Conservation (phyloP, 2,329 filamentous ascomycete species). For the Septoria petroselini region DNA sequence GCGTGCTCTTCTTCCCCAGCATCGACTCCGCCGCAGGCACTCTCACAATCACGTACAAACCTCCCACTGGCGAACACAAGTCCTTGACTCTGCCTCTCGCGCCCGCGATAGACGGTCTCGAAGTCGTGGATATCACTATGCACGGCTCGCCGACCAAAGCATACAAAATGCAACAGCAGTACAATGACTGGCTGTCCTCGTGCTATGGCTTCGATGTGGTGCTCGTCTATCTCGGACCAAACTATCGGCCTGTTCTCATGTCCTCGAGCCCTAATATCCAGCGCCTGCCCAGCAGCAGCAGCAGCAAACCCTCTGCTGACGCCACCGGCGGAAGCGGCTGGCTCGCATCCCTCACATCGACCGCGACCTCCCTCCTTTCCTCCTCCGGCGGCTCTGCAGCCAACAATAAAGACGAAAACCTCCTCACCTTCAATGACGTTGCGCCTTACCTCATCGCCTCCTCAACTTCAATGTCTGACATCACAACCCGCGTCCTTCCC, state of each 20-base stretch:
- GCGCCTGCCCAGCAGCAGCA: conserved; percentile 9
- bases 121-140: conserved; percentile 43
- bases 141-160: conserved; percentile 44
- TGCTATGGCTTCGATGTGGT: conserved; percentile 46
- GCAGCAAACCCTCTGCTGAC: neutral
- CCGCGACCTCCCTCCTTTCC: conserved; percentile 24
- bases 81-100: conserved; percentile 42
- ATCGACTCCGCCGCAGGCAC: conserved; percentile 36
- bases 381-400: neutral
- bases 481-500: conserved; percentile 50
- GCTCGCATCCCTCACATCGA: conserved; percentile 35
- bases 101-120: conserved; percentile 39
- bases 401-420: conserved; percentile 30
- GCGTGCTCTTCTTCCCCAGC: conserved; percentile 43
- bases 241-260: conserved; percentile 44
- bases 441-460: conserved; percentile 73
- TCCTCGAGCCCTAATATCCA: conserved; percentile 25
- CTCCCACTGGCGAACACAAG: conserved; percentile 33
- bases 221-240: conserved; percentile 45
- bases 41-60: conserved; percentile 43
- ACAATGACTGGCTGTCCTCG: conserved; percentile 45
- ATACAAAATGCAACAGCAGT: conserved; percentile 44
- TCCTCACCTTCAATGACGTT: conserved; percentile 67
- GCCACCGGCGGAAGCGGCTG: conserved; percentile 28
- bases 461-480: conserved; percentile 64